phyloP scores from a whole-genome alignment of 768 basidiomycete species.

The Tylopilus plumbeoviolaceoides region DNA sequence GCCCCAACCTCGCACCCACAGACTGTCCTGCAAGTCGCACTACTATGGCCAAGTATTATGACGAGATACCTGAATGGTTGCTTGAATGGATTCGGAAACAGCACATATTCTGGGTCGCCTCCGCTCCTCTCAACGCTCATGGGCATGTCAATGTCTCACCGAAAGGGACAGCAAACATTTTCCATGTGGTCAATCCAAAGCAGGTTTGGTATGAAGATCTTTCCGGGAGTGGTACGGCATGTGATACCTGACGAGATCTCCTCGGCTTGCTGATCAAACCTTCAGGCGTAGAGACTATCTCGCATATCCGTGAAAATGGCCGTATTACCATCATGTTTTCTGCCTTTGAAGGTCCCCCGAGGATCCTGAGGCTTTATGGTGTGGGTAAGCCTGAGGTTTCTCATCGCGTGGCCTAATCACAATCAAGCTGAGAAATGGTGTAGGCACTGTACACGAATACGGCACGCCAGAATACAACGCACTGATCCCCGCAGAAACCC shows the following conservation, averaged over 20 bases:
- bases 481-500: constrained; percentile 43
- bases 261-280: not conserved
- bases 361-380: constrained; percentile 54
- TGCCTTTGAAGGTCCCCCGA: constrained; percentile 58
- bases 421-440: not conserved
- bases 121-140: constrained; percentile 53
- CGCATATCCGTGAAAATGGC: constrained; percentile 61
- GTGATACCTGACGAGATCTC: too few species aligned
- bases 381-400: constrained; percentile 38
- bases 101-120: constrained; percentile 69
- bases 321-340: constrained; percentile 58
- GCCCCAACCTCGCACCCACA: too few species aligned
- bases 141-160: constrained; percentile 68
- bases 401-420: too few species aligned
- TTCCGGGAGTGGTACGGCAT: constrained; percentile 34
- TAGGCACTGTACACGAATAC: constrained; percentile 59
- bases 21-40: too few species aligned
- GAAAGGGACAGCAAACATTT: constrained; percentile 59
- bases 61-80: constrained; percentile 53
- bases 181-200: constrained; percentile 51
- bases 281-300: constrained; percentile 52
- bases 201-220: constrained; percentile 72
- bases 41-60: constrained; percentile 54
- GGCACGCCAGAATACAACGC: constrained; percentile 57
- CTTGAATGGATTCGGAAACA: constrained; percentile 59